Conservation (phyloP, 1,284 basidiomycete species). For the Farysia itapuensis region DNA sequence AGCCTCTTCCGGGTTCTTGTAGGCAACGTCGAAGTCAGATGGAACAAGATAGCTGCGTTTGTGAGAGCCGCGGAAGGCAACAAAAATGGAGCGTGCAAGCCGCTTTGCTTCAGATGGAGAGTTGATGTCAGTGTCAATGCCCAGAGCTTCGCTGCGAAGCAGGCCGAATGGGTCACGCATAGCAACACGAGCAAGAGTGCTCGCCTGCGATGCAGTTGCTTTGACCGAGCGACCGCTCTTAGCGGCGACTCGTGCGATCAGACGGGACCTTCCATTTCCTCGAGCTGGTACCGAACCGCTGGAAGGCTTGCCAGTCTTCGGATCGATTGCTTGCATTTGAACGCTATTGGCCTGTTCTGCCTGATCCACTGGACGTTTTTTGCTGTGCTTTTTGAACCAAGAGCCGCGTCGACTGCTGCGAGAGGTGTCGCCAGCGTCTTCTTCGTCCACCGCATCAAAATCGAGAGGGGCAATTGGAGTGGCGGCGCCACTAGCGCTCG, state of each 20-base stretch:
- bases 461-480: slow-evolving; percentile 17
- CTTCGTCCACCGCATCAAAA: slow-evolving; percentile 4
- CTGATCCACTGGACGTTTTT: slow-evolving; percentile 38
- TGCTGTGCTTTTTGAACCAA: slow-evolving; percentile 47
- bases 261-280: slow-evolving; percentile 22
- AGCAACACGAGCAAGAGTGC: slow-evolving; percentile 44
- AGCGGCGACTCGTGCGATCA: slow-evolving; percentile 28
- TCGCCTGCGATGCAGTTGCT: slow-evolving; percentile 26
- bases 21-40: slow-evolving; percentile 73
- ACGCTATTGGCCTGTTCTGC: slow-evolving; percentile 7
- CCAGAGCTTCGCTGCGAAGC: slow-evolving; percentile 40
- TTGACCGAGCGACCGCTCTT: slow-evolving; percentile 13
- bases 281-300: slow-evolving; percentile 28
- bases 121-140: slow-evolving; percentile 53
- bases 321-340: slow-evolving; percentile 22
- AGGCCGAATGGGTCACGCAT: slow-evolving; percentile 40
- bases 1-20: slow-evolving; percentile 66
- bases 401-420: slow-evolving; percentile 11
- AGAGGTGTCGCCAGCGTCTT: slow-evolving; percentile 4
- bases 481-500: slow-evolving; percentile 23
- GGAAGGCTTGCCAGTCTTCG: slow-evolving; percentile 21
- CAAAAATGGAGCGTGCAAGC: slow-evolving; percentile 72
- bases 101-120: slow-evolving; percentile 62
- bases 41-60: slow-evolving; percentile 68
- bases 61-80: slow-evolving; percentile 65